Percentiles rank a stretch among this genome's conserved stretches.
Conservation (phyloP, 2,329 filamentous ascomycete genomes). For the Fusarium phyllophilum region DNA sequence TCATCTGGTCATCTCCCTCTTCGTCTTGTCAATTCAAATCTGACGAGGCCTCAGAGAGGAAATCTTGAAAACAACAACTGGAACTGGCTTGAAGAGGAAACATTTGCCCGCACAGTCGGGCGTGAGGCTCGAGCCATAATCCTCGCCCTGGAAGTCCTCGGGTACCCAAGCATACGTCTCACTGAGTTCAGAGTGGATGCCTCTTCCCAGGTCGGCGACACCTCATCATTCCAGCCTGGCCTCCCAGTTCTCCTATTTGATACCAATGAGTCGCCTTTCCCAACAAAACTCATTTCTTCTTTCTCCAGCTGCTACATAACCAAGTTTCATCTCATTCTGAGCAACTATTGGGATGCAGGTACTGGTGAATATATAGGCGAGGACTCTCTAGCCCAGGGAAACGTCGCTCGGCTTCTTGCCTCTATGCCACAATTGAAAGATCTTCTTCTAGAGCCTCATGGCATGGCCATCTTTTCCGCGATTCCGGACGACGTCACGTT, state of each 20-base stretch:
- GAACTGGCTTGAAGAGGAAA: no score
- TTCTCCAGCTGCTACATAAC: neutral
- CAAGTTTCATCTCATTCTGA: neutral
- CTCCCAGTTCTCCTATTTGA: neutral
- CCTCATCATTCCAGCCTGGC: neutral
- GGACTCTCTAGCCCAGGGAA: no score
- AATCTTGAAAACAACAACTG: no score
- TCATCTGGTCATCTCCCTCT: no score
- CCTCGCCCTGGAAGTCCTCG: neutral
- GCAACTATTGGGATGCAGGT: neutral
- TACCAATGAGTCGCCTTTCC: rapidly evolving
- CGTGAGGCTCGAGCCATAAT: neutral
- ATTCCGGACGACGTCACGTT: neutral
- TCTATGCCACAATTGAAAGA: neutral
- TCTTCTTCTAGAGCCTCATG: neutral
- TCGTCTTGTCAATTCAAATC: no score
- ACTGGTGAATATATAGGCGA: no score
- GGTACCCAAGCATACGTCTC: neutral
- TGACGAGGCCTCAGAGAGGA: no score
- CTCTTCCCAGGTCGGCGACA: neutral
- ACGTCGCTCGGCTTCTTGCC: neutral
- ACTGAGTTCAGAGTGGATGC: neutral
- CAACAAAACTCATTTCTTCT: rapidly evolving
- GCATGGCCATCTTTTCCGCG: neutral
- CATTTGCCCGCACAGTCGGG: no score